Base-by-base conservation (phyloP, 2,329 filamentous ascomycete species). In the Fonsecaea multimorphosa region DNA sequence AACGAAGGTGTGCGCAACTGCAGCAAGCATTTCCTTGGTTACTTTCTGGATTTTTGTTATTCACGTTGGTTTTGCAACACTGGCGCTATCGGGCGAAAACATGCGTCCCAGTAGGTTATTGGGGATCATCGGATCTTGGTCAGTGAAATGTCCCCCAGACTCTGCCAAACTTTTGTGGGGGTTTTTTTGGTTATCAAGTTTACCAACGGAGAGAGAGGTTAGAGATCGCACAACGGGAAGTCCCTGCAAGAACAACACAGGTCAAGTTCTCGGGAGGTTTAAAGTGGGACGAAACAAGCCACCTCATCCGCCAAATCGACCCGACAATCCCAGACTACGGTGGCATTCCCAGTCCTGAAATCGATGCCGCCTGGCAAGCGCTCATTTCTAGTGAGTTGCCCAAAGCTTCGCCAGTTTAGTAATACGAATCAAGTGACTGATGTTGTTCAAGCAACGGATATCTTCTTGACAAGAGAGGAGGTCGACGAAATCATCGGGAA, bases 191-290 rank as follows among this genome's bases (percentile, higher is more conserved):
- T 38, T n/a, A n/a, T n/a, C n/a, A n/a, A 19, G 29, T 31, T 56
- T 24, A 56, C 32, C 19, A 24, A 56, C 53, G 31, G 32, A 34
- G 19, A 38, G 16, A n/a, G 24, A 14, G 12, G 53, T 12, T 24
- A 56, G 53, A 56, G 53, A 56, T 56, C 19, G 53, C 53, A 36
- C 53, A 56, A 19, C 53, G 53, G 7, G 53, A 56, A 56, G 53
- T 56, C 19, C 53, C 53, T 32, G 53, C 29, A 38, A 36, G 53
- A 38, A 56, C 53, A 24, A 22, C 24, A 24, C 53, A 56, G 32
- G 31, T 56, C 53, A 36, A 56, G 14, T 56, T 56, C 53, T 56
- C 53, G 4, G 53, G 53, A 12, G 53, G 53, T 2, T 24, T 56
- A n/a, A 36, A 34, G 32, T 56, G 53, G 53, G 32, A 56, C 24